Evolutionary conservation across 352 stramenopile species (phyloP), one percentile per base, ranked within the genome.

Genomic region (Phytophthora meadii): DNA sequence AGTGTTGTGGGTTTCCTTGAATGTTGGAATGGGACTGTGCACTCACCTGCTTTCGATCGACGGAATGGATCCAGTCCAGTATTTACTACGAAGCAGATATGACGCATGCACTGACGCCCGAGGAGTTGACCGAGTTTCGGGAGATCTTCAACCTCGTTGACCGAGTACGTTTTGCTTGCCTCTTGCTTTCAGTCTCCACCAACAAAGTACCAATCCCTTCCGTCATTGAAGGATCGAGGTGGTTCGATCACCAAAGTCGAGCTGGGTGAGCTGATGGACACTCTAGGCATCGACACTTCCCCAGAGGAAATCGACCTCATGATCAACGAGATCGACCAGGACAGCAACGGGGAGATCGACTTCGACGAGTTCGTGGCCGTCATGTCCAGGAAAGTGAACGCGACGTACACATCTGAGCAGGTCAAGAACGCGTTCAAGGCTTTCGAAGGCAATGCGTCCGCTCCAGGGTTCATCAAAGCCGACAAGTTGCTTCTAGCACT

Each of bases 141-240:
- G 93, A 98, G 68, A 98, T 98, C 65, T 98, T 98, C 66, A 97
- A 98, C 68, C 87, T 98, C 17, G 92, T 98, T 22, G 93, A 98
- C 64, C 76, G 88, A 47, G 88, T 95, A 63, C 11, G 73, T 44
- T 48, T 30, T 44, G 11, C 17, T n/a, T 42, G n/a, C 37, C 14
- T 22, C n/a, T n/a, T 42, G 37, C 37, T 7, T 2, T n/a, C 1
- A 42, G 9, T 15, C 22, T 22, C 22, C 22, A 22, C 22, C 22
- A 22, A 42, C 37, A 42, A 40, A n/a, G 37, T 47, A 28, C 28
- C 59, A 14, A 45, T 22, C 22, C 11, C 6, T 37, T 32, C 11
- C 4, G n/a, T 30, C 12, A 58, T 11, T 56, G 19, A 47, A 95
- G 84, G 92, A 98, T 71, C 92, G 93, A 25, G 94, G 93, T 12